A percentile compares a stretch with the other conserved stretches of the same genome.
Evolutionary conservation across 306 rosid species (phyloP).

Genomic region (Elaeagnus macrophylla): DNA sequence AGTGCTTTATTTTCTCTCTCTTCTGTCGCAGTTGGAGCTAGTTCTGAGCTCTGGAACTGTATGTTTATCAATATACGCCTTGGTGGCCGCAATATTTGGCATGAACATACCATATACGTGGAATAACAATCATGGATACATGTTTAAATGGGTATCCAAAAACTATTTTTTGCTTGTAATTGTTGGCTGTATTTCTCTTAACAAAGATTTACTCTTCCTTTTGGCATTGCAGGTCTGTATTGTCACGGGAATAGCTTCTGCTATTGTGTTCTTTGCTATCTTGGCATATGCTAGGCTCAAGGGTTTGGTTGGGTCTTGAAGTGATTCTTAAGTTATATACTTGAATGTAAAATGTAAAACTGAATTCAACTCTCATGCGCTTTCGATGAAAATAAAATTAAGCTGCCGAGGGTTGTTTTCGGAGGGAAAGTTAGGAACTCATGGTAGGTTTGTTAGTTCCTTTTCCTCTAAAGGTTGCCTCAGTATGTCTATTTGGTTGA

Average conservation of each 20-base stretch:
- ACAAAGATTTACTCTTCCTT: background rate
- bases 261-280: conserved; percentile 25
- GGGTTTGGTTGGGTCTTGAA: conserved; percentile 61
- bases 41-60: conserved; percentile 57
- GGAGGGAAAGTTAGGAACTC: too few relatives aligned
- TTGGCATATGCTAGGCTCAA: conserved; percentile 50
- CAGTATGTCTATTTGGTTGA: too few relatives aligned
- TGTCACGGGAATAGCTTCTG: conserved; percentile 22
- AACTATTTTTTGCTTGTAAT: background rate
- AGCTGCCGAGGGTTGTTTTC: too few relatives aligned
- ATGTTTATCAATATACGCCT: conserved; percentile 39
- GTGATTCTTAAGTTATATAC: too few relatives aligned
- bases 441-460: too few relatives aligned
- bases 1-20: too few relatives aligned
- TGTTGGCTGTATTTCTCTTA: background rate
- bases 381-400: too few relatives aligned
- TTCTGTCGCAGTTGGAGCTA: conserved; percentile 59
- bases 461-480: too few relatives aligned
- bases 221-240: conserved; percentile 43
- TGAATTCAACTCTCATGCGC: too few relatives aligned
- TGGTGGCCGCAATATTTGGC: conserved; percentile 60
- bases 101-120: conserved; percentile 58
- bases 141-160: conserved; percentile 73
- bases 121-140: conserved; percentile 32
- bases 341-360: too few relatives aligned